Conservation (phyloP, 2,329 filamentous ascomycete species). For the Endothia cerciana region DNA sequence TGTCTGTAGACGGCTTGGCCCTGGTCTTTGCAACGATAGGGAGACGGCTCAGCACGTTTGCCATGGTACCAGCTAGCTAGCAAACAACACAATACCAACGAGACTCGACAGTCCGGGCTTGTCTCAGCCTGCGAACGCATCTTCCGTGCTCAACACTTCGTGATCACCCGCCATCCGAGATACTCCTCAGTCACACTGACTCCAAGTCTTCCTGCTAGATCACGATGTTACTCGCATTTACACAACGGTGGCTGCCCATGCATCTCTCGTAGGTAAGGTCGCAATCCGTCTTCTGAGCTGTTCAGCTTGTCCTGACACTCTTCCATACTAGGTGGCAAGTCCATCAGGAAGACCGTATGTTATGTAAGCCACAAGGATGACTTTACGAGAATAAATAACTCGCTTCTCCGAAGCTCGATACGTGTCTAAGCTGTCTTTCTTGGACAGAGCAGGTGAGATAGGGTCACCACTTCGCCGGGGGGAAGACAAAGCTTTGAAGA, state of each 20-base stretch:
- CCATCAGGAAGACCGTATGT: not conserved
- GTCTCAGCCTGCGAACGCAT: not conserved
- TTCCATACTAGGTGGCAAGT: not conserved
- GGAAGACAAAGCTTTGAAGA: no score
- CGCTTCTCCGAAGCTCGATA: not conserved
- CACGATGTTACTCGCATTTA: not conserved
- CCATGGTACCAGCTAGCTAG: conserved; percentile 6
- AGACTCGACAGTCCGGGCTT: conserved; percentile 17
- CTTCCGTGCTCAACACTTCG: not conserved
- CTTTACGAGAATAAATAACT: not conserved
- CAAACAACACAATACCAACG: conserved; percentile 11
- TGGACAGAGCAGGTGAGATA: not conserved
- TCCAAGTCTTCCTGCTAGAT: not conserved
- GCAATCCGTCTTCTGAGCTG: not conserved
- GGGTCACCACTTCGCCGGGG: not conserved
- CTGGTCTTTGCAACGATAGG: conserved; percentile 26
- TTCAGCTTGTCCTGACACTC: not conserved
- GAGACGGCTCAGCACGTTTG: conserved; percentile 3
- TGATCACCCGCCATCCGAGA: not conserved
- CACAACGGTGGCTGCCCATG: no score
- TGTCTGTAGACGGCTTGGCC: not conserved
- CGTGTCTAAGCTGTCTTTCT: not conserved
- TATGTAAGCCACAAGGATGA: not conserved
- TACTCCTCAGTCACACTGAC: not conserved
- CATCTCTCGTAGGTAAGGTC: not conserved